Conservation (phyloP, 495 filamentous ascomycete species). For the Aspergillus steynii region DNA sequence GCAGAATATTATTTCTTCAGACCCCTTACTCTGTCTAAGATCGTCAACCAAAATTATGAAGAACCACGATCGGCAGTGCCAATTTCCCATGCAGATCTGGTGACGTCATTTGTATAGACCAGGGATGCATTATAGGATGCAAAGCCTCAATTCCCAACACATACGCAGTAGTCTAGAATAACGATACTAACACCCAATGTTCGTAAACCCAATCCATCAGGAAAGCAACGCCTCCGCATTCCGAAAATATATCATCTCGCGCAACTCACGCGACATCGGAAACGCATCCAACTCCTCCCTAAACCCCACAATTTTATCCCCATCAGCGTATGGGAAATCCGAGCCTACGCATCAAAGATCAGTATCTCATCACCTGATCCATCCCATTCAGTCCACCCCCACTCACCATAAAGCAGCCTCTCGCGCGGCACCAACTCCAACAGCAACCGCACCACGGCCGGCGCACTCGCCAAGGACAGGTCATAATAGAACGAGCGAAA, state of each 20-base stretch:
- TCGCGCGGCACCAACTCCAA: constrained; percentile 37
- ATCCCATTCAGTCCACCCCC: neutral
- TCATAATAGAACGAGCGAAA: constrained; percentile 42
- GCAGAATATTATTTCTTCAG: too few relatives aligned
- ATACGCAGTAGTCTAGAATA: too few relatives aligned
- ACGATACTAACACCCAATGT: too few relatives aligned
- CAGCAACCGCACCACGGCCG: constrained; percentile 34
- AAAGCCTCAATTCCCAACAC: too few relatives aligned
- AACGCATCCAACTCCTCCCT: constrained; percentile 13
- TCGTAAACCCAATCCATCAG: too few relatives aligned
- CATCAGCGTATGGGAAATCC: constrained; percentile 37
- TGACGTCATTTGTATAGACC: too few relatives aligned
- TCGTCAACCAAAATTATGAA: too few relatives aligned
- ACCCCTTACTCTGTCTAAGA: too few relatives aligned
- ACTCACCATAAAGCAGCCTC: constrained; percentile 50
- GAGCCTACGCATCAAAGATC: neutral
- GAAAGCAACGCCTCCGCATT: constrained; percentile 20
- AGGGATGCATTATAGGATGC: too few relatives aligned
- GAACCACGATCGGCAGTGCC: too few relatives aligned
- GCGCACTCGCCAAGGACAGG: constrained; percentile 33
- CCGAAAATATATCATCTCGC: constrained; percentile 16
- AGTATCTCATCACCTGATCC: neutral
- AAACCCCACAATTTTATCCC: constrained; percentile 7
- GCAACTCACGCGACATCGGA: constrained; percentile 13
- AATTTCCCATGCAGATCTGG: too few relatives aligned